A percentile compares a stretch with the other conserved stretches of the same genome.
Evolutionary conservation across 257 asterid species (phyloP).

Genomic region (Osmanthus fragrans): DNA sequence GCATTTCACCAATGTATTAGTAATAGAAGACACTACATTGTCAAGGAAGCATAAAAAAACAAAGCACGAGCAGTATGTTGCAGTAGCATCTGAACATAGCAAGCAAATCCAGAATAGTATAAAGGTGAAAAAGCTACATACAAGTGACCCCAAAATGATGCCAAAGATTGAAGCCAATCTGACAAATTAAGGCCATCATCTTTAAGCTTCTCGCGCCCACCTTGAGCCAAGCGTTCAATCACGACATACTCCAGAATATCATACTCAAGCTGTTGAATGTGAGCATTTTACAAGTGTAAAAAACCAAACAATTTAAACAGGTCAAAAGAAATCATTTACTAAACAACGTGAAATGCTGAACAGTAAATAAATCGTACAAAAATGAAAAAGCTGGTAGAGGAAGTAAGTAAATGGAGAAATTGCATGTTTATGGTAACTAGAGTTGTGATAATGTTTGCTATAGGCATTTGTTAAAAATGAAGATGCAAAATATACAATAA

Average conservation of each 20-base stretch:
- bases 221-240: slow-evolving; percentile 94
- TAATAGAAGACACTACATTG: slow-evolving; percentile 27
- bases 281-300: slow-evolving; percentile 19
- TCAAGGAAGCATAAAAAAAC: slow-evolving; percentile 24
- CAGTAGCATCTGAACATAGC: slow-evolving; percentile 10
- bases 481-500: slow-evolving; percentile 13
- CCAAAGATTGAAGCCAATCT: slow-evolving; percentile 99
- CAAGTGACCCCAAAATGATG: slow-evolving; percentile 99
- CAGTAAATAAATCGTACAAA: neutral
- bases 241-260: slow-evolving; percentile 98
- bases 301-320: neutral
- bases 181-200: slow-evolving; percentile 98
- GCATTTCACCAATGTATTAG: slow-evolving; percentile 17
- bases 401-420: neutral
- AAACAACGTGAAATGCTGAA: neutral
- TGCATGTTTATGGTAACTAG: neutral
- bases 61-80: slow-evolving; percentile 18
- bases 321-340: neutral
- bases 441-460: neutral
- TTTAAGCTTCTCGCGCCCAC: slow-evolving; percentile 98
- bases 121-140: slow-evolving; percentile 51
- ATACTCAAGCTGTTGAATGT: slow-evolving; percentile 81
- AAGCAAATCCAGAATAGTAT: slow-evolving; percentile 29
- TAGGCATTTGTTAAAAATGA: neutral
- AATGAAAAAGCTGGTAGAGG: slow-evolving; percentile 3